Base-by-base conservation (phyloP, 352 stramenopile species). In the Blastocystis sp. region DNA sequence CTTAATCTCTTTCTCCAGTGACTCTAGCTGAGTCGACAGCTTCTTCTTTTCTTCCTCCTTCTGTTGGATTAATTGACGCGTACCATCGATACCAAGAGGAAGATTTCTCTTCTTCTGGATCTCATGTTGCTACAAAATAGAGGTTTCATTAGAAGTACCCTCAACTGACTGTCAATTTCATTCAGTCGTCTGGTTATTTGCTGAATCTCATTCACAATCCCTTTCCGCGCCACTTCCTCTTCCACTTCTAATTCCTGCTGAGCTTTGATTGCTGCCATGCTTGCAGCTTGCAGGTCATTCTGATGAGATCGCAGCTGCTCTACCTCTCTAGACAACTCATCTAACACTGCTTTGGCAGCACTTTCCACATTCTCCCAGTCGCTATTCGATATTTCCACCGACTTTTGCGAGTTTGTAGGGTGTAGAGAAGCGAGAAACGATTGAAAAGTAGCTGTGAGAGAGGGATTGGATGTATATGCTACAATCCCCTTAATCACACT, bases 41-140 rank as follows among this genome's bases (percentile, higher is more conserved):
- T 92, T 87, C 68, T 90, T 92, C 23, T 93, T 92, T 5, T 92
- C 66, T 11, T 87, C 41, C 0, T 84, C 63, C 26, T 59, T 54
- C 34, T 69, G 56, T 6, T 90, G 76, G 53, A 91, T 91, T 7
- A 91, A 63, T 0, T 90, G 88, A 15, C 95, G 90, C 6, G 90
- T 90, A 5, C 90, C 90, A 6, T 91, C 79, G 9, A 91, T 20
- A 3, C 90, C 90, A 2, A 90, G 89, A 45, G 93, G 90, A 15
- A 93, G 80, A 0, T 61, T 53, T 55, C 87, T 80, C n/a, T 95
- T 94, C 87, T 97, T 97, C 69, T 96, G 95, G 26, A 95, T 91
- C 76, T 98, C 98, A 26, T 93, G 92, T 45, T 37, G n/a, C 62
- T 73, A 73, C 62, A 41, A 0, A 45, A 47, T 13, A 11, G 8